Percentiles rank a stretch among this genome's conserved stretches.
These are phyloP conservation scores for Bolboschoenoplectus hybrid DNA, from an alignment of 202 grass and related monocot genomes.

Conservation along the genomic window DNA sequence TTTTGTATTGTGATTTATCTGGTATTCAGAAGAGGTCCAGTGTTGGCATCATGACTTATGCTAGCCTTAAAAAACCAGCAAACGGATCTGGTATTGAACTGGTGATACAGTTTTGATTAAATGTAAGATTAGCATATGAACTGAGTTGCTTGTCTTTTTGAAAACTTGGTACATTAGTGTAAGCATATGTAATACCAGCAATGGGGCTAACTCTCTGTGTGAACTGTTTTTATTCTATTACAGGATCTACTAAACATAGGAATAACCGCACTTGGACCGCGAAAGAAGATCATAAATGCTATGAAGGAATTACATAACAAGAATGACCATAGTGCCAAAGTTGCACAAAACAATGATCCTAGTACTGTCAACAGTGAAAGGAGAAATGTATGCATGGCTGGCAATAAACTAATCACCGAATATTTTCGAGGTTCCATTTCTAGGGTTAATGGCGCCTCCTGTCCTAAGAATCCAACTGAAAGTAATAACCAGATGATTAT, in stretches of 20 bases:
- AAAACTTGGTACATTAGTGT: constrained; percentile 20
- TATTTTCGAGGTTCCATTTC: constrained; percentile 64
- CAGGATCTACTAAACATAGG: constrained; percentile 93
- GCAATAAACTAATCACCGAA: constrained; percentile 92
- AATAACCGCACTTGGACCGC: constrained; percentile 78
- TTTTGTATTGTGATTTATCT: neutral
- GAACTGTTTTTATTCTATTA: constrained; percentile 33
- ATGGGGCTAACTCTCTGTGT: constrained; percentile 46
- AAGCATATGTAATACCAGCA: constrained; percentile 4
- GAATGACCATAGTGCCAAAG: constrained; percentile 40
- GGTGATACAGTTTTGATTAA: constrained; percentile 13
- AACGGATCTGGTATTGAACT: neutral
- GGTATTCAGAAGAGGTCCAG: neutral
- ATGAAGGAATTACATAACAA: constrained; percentile 64
- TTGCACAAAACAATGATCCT: constrained; percentile 20
- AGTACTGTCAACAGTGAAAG: constrained; percentile 48
- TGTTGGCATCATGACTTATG: neutral
- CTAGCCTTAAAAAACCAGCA: constrained; percentile 11
- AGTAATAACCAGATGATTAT: constrained; percentile 45
- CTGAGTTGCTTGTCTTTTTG: neutral
- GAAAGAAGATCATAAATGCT: constrained; percentile 82
- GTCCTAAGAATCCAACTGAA: constrained; percentile 46
- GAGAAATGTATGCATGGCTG: constrained; percentile 49
- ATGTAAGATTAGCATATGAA: neutral
- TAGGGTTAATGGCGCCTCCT: constrained; percentile 40